A percentile compares a stretch with the other conserved stretches of the same genome.
Evolutionary conservation across 768 basidiomycete species (phyloP).

Genomic region (Termitomyces sp.): DNA sequence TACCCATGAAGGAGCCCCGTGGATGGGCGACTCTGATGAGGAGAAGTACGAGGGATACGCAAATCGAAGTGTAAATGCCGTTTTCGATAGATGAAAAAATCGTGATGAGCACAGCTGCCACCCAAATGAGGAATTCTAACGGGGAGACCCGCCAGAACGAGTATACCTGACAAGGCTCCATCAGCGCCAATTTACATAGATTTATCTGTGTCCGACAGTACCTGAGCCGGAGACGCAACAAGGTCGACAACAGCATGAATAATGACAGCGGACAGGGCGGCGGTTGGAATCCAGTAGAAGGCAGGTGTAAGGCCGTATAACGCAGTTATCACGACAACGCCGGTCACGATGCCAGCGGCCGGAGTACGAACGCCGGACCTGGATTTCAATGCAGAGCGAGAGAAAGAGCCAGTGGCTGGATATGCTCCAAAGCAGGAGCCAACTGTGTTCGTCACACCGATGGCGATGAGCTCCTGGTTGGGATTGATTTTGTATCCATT

Average conservation of each 20-base stretch:
- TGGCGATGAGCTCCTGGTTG: conserved; percentile 93
- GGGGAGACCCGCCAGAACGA: conserved; percentile 93
- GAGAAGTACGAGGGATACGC: conserved; percentile 73
- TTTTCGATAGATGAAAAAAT: conserved; percentile 93
- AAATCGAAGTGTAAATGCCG: conserved; percentile 85
- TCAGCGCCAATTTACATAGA: background rate
- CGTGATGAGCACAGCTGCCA: conserved; percentile 82
- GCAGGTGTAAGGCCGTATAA: conserved; percentile 91
- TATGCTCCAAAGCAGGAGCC: conserved; percentile 90
- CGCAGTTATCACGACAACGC: conserved; percentile 87
- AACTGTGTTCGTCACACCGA: conserved; percentile 93
- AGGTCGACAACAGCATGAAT: conserved; percentile 90
- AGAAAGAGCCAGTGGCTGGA: conserved; percentile 97
- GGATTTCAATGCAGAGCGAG: conserved; percentile 92
- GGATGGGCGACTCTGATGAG: conserved; percentile 86
- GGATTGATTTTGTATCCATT: conserved; percentile 94
- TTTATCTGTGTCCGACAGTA: conserved; percentile 10
- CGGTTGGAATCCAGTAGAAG: conserved; percentile 85
- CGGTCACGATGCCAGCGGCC: conserved; percentile 78
- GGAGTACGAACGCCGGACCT: conserved; percentile 99
- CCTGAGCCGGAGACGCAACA: conserved; percentile 74
- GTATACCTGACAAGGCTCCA: conserved; percentile 48
- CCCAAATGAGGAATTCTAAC: conserved; percentile 86
- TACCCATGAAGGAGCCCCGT: conserved; percentile 87
- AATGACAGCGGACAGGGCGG: conserved; percentile 87